Evolutionary conservation across 768 basidiomycete species (phyloP).

Genomic region (Kwoniella sp.): DNA sequence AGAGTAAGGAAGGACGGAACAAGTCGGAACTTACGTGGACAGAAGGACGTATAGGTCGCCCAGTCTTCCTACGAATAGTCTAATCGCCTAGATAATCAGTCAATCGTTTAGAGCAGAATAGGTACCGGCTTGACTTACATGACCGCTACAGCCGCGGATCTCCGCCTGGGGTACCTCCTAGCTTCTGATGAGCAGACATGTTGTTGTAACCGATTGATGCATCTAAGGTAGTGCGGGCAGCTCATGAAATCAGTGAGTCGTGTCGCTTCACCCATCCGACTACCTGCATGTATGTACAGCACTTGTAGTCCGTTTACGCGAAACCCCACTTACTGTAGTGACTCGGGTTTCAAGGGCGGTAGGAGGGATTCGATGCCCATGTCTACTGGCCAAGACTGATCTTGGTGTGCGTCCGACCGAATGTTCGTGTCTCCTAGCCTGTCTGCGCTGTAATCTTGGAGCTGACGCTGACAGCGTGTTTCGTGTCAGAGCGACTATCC

Average conservation of each 20-base stretch:
- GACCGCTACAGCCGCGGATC: conserved; percentile 37
- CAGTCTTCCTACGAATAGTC: conserved; percentile 74
- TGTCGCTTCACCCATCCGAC: background rate
- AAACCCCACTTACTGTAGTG: conserved; percentile 44
- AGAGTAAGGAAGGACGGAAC: background rate
- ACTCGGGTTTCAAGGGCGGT: conserved; percentile 44
- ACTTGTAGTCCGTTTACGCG: too few species aligned
- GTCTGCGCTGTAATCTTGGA: background rate
- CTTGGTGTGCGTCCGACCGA: too few species aligned
- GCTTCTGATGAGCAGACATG: conserved; percentile 5
- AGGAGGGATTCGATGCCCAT: conserved; percentile 34
- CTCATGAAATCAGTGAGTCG: background rate
- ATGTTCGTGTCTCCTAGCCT: too few species aligned
- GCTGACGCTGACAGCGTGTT: background rate
- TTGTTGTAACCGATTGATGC: conserved; percentile 30
- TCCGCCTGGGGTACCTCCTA: conserved; percentile 22
- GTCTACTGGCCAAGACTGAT: background rate
- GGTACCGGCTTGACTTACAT: conserved; percentile 14
- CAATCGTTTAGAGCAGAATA: background rate
- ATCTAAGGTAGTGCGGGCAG: too few species aligned
- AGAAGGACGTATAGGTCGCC: conserved; percentile 85
- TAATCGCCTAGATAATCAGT: background rate
- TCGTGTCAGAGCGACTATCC: background rate
- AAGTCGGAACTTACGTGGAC: conserved; percentile 38
- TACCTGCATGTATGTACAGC: background rate